Evolutionary conservation across 176 grass and related monocot species (phyloP).

Genomic region (Triticum dicoccoides): DNA sequence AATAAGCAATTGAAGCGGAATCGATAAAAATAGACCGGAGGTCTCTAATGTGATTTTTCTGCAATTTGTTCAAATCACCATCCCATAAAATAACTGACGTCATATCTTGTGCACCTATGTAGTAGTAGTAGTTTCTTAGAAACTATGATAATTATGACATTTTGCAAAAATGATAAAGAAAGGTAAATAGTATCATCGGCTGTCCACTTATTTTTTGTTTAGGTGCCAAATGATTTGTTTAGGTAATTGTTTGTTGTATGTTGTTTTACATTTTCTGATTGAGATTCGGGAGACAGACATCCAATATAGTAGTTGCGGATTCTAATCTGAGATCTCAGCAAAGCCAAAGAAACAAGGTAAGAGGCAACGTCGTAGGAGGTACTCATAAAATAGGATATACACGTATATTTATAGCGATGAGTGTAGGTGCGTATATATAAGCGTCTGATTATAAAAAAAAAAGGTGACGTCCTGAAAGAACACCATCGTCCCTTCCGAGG

Average conservation of each 20-base stretch:
- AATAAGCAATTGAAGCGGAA: background rate
- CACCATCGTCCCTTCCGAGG: background rate
- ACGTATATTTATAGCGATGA: too few relatives aligned
- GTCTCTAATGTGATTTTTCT: background rate
- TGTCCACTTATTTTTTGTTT: background rate
- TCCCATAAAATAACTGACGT: background rate
- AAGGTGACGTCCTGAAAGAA: background rate
- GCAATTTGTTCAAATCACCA: background rate
- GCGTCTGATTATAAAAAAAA: too few relatives aligned
- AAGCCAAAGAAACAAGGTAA: too few relatives aligned
- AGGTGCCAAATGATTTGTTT: too few relatives aligned
- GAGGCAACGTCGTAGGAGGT: background rate
- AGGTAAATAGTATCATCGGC: background rate
- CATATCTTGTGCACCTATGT: background rate
- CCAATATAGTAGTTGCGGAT: too few relatives aligned
- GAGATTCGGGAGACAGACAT: too few relatives aligned
- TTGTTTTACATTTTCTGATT: too few relatives aligned
- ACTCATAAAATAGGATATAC: too few relatives aligned
- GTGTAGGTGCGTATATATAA: too few relatives aligned
- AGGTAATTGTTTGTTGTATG: too few relatives aligned
- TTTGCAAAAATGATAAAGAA: background rate
- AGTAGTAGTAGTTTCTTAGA: background rate
- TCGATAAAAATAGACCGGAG: background rate
- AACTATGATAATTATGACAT: background rate
- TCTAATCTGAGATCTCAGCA: too few relatives aligned